Conservation (phyloP, 140 eudicot genomes). For the Bidens hawaiensis region DNA sequence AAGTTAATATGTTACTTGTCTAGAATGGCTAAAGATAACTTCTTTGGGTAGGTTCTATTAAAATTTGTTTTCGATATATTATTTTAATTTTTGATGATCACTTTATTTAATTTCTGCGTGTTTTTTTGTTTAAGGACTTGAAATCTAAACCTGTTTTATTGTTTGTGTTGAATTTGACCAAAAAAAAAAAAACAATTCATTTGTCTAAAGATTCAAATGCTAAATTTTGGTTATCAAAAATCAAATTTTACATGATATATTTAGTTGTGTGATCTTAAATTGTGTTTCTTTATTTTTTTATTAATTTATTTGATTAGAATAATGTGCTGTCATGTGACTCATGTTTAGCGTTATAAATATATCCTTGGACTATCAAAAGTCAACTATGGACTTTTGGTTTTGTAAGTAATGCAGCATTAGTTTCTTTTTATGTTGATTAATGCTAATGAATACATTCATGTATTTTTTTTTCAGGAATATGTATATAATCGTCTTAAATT, state of each 20-base stretch:
- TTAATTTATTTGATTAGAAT: too few species aligned
- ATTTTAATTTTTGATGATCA: background rate
- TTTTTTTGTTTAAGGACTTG: background rate
- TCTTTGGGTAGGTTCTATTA: background rate
- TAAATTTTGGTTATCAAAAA: background rate
- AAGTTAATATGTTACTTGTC: too few species aligned
- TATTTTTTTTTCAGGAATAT: constrained; percentile 82
- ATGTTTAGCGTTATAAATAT: background rate
- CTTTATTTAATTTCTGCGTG: background rate
- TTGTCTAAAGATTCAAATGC: constrained; percentile 5
- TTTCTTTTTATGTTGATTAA: constrained; percentile 6
- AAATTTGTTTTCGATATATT: background rate
- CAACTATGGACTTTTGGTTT: background rate
- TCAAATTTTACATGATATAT: background rate
- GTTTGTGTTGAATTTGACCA: constrained; percentile 1
- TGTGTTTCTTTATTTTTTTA: background rate
- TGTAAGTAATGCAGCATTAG: background rate
- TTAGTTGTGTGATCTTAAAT: too few species aligned
- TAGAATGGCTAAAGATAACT: background rate
- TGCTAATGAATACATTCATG: background rate
- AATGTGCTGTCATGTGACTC: background rate
- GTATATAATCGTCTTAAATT: constrained; percentile 87
- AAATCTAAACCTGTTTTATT: background rate
- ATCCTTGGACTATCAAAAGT: constrained; percentile 15
- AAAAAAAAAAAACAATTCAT: background rate